Evolutionary conservation across 2,329 filamentous ascomycete species (phyloP), one percentile per base, ranked within the genome.

Genomic region (Chaetomiaceae sp.): DNA sequence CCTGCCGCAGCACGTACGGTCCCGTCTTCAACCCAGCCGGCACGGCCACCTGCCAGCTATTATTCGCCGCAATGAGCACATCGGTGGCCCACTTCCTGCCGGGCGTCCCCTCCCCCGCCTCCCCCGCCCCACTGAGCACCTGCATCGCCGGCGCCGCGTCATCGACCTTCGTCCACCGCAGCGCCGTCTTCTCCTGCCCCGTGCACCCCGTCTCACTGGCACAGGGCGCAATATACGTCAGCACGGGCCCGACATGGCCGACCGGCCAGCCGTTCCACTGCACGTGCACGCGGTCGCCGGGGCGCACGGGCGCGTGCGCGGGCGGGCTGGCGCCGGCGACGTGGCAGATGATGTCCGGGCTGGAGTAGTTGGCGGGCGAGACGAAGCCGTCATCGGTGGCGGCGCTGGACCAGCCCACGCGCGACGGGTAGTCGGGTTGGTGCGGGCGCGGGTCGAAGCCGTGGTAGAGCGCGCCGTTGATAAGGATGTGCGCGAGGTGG

Each of bases 241-340:
- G 55, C 12, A 66, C 60, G 1, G 71, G 71, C 0, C 71, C 71
- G 32, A 67, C 59, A 42, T 73, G 70, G 41, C 69, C 73, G 4
- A 72, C 65, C 6, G 80, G 81, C 80, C 80, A 84, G 24, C 66
- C 66, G 43, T 71, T 79, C 81, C 80, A 84, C 55, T 81, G 73
- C 29, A 84, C 65, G 54, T 75, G 68, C 49, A 84, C 61, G 8
- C 63, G 69, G 47, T 70, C 69, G 50, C 81, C 82, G 10, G 79
- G 78, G 14, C 67, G 65, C 38, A 84, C 71, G n/a, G 72, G 66
- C 15, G 75, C 78, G 51, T 71, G 68, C 47, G 71, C 66, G 14
- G 64, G 56, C 32, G 71, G 76, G n/a, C 72, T 70, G 24, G 70
- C 68, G 24, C 74, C 79, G 35, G 65, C 64, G 60, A 70, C 70